Conservation (phyloP, 106 monocot genomes). For the Amphibolis antarctica region DNA sequence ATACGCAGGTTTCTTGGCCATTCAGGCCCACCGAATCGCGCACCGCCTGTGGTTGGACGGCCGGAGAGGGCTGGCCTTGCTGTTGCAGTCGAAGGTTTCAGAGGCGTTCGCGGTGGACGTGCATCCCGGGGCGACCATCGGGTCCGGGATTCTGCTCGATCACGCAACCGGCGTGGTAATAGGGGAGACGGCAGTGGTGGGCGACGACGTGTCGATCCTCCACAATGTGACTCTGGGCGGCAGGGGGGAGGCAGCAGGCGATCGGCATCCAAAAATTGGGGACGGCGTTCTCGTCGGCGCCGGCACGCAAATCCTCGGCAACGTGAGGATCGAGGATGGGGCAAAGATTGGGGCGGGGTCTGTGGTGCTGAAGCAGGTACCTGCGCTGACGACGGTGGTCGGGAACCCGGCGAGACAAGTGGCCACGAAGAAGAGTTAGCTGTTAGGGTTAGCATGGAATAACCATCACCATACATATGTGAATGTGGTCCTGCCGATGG, state of each 20-base stretch:
- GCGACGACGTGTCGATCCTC: slow-evolving; percentile 28
- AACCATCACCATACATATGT: no score
- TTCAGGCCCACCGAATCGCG: slow-evolving; percentile 39
- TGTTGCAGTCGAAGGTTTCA: slow-evolving; percentile 33
- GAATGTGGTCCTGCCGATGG: no score
- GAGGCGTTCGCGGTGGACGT: slow-evolving; percentile 57
- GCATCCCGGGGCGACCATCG: slow-evolving; percentile 46
- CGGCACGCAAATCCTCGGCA: slow-evolving; percentile 49
- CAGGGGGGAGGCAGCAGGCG: slow-evolving; percentile 46
- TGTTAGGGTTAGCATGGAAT: no score
- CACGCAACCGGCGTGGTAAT: slow-evolving; percentile 59
- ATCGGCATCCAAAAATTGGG: slow-evolving; percentile 59
- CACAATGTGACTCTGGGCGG: slow-evolving; percentile 59
- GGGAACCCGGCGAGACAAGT: slow-evolving; percentile 56
- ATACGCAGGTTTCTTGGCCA: slow-evolving; percentile 52
- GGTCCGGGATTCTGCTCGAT: slow-evolving; percentile 39
- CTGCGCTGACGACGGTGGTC: slow-evolving; percentile 47
- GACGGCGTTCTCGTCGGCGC: slow-evolving; percentile 59
- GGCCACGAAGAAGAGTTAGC: slow-evolving; percentile 62
- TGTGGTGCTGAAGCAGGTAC: slow-evolving; percentile 53
- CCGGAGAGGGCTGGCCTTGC: slow-evolving; percentile 20
- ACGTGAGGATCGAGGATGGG: slow-evolving; percentile 33
- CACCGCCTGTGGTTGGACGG: slow-evolving; percentile 31
- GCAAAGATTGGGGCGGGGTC: slow-evolving; percentile 64
- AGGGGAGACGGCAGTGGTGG: slow-evolving; percentile 62